A percentile compares a stretch with the other conserved stretches of the same genome.
Evolutionary conservation across 805 yeast genomes (phyloP).

Genomic region (Torulaspora maleeae): DNA sequence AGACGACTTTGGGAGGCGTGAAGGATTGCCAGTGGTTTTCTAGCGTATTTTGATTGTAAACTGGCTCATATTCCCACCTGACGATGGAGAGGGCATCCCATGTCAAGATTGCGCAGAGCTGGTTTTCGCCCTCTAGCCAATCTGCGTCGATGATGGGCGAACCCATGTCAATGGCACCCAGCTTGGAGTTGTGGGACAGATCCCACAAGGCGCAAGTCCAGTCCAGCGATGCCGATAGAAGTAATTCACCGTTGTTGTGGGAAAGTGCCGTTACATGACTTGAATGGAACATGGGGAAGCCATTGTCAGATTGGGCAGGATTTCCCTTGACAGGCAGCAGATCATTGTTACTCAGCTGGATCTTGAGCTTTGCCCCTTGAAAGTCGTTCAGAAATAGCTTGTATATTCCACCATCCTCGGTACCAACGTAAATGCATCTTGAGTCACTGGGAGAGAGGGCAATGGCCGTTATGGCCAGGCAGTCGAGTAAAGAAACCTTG

Average conservation of each 20-base stretch:
- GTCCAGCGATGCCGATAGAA: conserved; percentile 26
- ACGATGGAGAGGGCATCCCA: conserved; percentile 13
- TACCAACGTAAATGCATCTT: conserved; percentile 23
- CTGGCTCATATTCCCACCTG: conserved; percentile 9
- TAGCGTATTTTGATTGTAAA: conserved; percentile 2
- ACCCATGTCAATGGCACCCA: conserved; percentile 19
- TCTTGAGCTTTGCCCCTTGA: conserved; percentile 2
- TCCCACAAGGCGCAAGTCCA: conserved; percentile 31
- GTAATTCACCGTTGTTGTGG: conserved; percentile 14
- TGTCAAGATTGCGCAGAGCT: conserved; percentile 15
- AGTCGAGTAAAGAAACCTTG: conserved; percentile 16
- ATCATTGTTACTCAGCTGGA: conserved; percentile 20
- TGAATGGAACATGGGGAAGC: conserved; percentile 21
- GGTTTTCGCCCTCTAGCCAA: conserved; percentile 16
- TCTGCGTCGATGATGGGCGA: conserved; percentile 17
- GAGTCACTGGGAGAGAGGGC: conserved; percentile 21
- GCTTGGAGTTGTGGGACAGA: conserved; percentile 9
- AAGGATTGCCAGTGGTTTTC: conserved; percentile 2
- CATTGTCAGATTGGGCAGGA: neutral
- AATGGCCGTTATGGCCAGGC: conserved; percentile 18
- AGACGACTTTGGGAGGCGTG: conserved; percentile 8
- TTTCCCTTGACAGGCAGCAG: conserved; percentile 17
- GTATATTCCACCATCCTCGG: conserved; percentile 31
- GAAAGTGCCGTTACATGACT: conserved; percentile 20
- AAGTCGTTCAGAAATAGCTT: conserved; percentile 14